A percentile compares a stretch with the other conserved stretches of the same genome.
These are phyloP conservation scores for Pleomassaria siparia DNA, from an alignment of 2,329 filamentous ascomycete genomes.

Conservation along the genomic window DNA sequence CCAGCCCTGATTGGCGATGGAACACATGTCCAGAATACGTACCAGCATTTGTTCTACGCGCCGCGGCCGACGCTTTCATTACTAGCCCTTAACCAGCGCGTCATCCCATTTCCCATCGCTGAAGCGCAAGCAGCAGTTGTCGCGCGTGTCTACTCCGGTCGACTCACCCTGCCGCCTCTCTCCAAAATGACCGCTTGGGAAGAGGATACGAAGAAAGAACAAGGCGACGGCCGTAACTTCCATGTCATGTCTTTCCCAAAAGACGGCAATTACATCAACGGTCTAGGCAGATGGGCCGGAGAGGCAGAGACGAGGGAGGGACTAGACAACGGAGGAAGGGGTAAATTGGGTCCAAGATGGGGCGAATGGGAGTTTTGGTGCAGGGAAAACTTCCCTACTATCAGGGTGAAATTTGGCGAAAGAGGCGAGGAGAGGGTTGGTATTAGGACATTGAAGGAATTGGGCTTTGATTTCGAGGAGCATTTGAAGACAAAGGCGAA, in stretches of 20 bases:
- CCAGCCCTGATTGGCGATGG: slow-evolving; percentile 68
- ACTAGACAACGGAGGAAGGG: slow-evolving; percentile 49
- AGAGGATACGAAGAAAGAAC: slow-evolving; percentile 39
- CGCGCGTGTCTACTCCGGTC: slow-evolving; percentile 74
- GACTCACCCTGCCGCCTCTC: slow-evolving; percentile 63
- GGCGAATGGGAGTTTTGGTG: slow-evolving; percentile 71
- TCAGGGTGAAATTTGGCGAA: slow-evolving; percentile 71
- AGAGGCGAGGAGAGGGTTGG: slow-evolving; percentile 58
- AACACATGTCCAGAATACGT: slow-evolving; percentile 69
- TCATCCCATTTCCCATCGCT: slow-evolving; percentile 83
- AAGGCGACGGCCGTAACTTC: slow-evolving; percentile 54
- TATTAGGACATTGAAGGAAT: slow-evolving; percentile 67
- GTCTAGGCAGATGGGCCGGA: slow-evolving; percentile 63
- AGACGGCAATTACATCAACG: slow-evolving; percentile 72
- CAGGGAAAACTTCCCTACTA: slow-evolving; percentile 65
- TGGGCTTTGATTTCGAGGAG: slow-evolving; percentile 66
- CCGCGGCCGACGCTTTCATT: slow-evolving; percentile 78
- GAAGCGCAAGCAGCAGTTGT: slow-evolving; percentile 79
- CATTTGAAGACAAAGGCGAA: slow-evolving; percentile 7
- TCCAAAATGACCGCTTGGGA: slow-evolving; percentile 73
- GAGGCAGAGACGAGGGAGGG: slow-evolving; percentile 43
- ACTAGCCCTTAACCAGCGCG: slow-evolving; percentile 71
- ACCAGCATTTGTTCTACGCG: slow-evolving; percentile 77
- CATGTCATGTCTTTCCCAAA: slow-evolving; percentile 60
- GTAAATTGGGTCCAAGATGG: slow-evolving; percentile 74